Evolutionary conservation across 345 rosid species (phyloP), one percentile per base, ranked within the genome.

Genomic region (Pistacia integerrima): DNA sequence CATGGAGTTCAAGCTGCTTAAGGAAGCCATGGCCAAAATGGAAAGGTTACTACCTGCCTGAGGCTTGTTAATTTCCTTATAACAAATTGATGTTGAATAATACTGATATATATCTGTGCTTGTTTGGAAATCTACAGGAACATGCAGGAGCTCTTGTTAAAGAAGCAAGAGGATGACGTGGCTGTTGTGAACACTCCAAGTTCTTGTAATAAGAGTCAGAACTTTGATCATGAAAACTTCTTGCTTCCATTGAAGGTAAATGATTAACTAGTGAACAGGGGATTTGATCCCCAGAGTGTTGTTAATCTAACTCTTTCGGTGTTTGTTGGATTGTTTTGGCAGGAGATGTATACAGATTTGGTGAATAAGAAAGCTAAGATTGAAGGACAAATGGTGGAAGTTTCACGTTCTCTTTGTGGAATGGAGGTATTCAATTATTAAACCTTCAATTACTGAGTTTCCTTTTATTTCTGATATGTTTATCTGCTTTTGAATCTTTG

Each of bases 271-370:
- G 85, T 69, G 77, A 84, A 78, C 84, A 30, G 33, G 2, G 33
- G 3, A 30, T 69, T 76, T 66, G 88, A 82, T n/a, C 77, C 62
- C 46, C 85, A 78, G n/a, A 77, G 67, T 69, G 33, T 74, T 84
- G 35, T 78, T 82, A 66, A 73, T 81, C 78, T 81, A 87, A 33
- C 57, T 89, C 33, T 2, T 74, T 81, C 89, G 92, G 98, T 93
- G 79, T 25, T 25, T 25, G 25, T 74, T 38, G 11, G 11, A 35
- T 22, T 8, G 8, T 62, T 17, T 9, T 30, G 49, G 33, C 11
- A 4, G 33, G 33, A 30, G 33, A 30, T 30, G 33, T 30, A 30
- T 30, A 30, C 33, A 30, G 33, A 30, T 30, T 30, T 30, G 2
- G 3, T 30, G 33, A 30, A 30, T 30, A 30, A 30, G 33, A 30